phyloP scores from a whole-genome alignment of 2,329 filamentous ascomycete species.

The Aspergillus sp. region DNA sequence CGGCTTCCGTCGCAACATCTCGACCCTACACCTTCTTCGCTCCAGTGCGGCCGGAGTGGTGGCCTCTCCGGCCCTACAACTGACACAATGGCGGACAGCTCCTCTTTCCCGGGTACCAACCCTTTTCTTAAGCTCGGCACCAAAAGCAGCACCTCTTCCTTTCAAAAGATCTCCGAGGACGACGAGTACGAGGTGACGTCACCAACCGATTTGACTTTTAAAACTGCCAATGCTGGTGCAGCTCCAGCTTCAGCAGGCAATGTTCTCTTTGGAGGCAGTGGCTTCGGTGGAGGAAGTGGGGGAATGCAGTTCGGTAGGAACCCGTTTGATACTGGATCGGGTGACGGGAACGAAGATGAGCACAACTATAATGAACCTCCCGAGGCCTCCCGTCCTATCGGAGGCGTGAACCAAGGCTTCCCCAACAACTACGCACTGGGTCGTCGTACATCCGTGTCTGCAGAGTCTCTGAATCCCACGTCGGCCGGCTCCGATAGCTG shows the following conservation, averaged over 20 bases:
- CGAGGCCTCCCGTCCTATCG: slow-evolving; percentile 21
- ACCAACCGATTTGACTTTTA: slow-evolving; percentile 63
- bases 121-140: slow-evolving; percentile 78
- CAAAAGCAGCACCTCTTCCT: slow-evolving; percentile 30
- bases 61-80: slow-evolving; percentile 22
- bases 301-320: slow-evolving; percentile 29
- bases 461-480: slow-evolving; percentile 89
- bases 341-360: slow-evolving; percentile 14
- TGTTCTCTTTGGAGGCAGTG: slow-evolving; percentile 39
- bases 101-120: slow-evolving; percentile 72
- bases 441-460: slow-evolving; percentile 91
- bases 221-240: slow-evolving; percentile 30
- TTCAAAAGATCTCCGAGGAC: slow-evolving; percentile 70
- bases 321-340: slow-evolving; percentile 25
- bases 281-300: slow-evolving; percentile 15
- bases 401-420: slow-evolving; percentile 39
- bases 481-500: slow-evolving; percentile 82
- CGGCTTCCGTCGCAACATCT: slow-evolving; percentile 62
- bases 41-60: slow-evolving; percentile 22
- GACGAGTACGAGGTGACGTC: slow-evolving; percentile 78
- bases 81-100: slow-evolving; percentile 61
- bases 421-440: slow-evolving; percentile 91
- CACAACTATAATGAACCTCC: slow-evolving; percentile 16
- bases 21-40: slow-evolving; percentile 41
- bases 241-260: slow-evolving; percentile 25